These are phyloP conservation scores for Avena insularis DNA, from an alignment of 176 grass and related monocot genomes.

Conservation along the genomic window DNA sequence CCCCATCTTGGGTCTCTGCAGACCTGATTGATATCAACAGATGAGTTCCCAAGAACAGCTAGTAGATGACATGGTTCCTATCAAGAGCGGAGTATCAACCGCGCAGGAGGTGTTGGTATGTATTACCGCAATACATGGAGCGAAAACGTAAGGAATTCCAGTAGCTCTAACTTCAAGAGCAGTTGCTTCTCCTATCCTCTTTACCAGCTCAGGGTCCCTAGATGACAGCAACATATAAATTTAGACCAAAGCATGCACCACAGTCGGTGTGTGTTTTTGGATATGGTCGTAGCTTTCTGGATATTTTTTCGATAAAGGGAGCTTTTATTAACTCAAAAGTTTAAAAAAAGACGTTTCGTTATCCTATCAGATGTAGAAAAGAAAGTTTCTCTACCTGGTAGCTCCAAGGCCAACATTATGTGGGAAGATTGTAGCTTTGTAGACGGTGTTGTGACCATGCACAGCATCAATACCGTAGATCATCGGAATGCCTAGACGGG, in stretches of 20 bases:
- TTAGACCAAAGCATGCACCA: too few relatives aligned
- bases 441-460: conserved; percentile 74
- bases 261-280: background rate
- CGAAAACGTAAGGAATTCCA: conserved; percentile 72
- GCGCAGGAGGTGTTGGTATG: background rate
- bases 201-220: conserved; percentile 67
- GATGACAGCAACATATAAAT: background rate
- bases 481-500: conserved; percentile 69
- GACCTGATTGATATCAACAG: conserved; percentile 42
- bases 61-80: background rate
- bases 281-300: background rate
- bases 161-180: conserved; percentile 82
- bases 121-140: conserved; percentile 67
- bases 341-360: background rate
- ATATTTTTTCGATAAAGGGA: too few relatives aligned
- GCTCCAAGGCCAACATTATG: conserved; percentile 80
- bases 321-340: too few relatives aligned
- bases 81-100: background rate
- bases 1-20: conserved; percentile 93
- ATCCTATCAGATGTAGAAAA: background rate
- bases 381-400: conserved; percentile 54
- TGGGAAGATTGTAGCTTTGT: conserved; percentile 73
- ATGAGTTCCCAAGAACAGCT: background rate
- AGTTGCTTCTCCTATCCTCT: conserved; percentile 71
- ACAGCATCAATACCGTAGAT: conserved; percentile 79